Percentiles rank a stretch among this genome's conserved stretches.
Evolutionary conservation across 116 monocot species (phyloP).

Genomic region (Dioscorea cayenensis): DNA sequence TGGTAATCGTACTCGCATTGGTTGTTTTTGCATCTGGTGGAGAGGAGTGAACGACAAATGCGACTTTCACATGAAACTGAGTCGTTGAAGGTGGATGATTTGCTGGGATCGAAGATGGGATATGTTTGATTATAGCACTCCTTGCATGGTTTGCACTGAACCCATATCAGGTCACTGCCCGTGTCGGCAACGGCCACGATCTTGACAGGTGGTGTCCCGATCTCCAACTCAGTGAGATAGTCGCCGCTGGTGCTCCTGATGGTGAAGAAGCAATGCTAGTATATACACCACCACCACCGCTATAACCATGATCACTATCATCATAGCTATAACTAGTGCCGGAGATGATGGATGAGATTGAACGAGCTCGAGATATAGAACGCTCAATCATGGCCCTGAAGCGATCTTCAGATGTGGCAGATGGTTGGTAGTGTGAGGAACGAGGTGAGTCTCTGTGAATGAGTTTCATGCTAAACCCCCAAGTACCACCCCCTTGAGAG

Average conservation of each 20-base stretch:
- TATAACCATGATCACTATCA: too few relatives aligned
- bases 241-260: not conserved
- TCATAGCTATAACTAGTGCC: too few relatives aligned
- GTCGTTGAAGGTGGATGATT: slow-evolving; percentile 30
- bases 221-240: slow-evolving; percentile 26
- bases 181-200: slow-evolving; percentile 45
- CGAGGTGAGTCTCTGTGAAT: slow-evolving; percentile 43
- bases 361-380: slow-evolving; percentile 14
- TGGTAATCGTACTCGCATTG: slow-evolving; percentile 16
- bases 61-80: slow-evolving; percentile 10
- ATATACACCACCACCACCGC: too few relatives aligned
- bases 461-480: slow-evolving; percentile 32
- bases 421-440: slow-evolving; percentile 38
- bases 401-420: slow-evolving; percentile 6
- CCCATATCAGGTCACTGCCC: slow-evolving; percentile 57
- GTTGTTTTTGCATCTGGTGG: not conserved
- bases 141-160: slow-evolving; percentile 49
- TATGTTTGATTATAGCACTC: slow-evolving; percentile 23
- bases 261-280: too few relatives aligned
- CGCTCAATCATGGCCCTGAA: slow-evolving; percentile 13
- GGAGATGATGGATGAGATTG: not conserved
- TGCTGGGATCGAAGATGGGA: slow-evolving; percentile 36
- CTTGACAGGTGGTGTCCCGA: slow-evolving; percentile 26
- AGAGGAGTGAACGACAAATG: slow-evolving; percentile 4
- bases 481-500: not conserved